Conservation (phyloP, 352 stramenopile genomes). For the Globisporangium lucens region DNA sequence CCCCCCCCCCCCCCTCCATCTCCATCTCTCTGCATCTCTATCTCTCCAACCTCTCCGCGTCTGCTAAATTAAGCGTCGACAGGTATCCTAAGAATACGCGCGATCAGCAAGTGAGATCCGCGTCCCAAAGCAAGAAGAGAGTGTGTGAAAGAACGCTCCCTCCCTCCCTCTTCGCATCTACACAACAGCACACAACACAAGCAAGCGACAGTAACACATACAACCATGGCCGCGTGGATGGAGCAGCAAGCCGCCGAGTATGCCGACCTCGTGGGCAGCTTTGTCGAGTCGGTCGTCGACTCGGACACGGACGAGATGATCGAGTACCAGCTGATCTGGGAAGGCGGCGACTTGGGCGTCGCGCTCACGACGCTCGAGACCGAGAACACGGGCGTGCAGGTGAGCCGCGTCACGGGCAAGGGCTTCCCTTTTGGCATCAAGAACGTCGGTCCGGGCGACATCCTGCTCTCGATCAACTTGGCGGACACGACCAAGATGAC, state of each 20-base stretch:
- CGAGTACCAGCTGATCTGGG: constrained; percentile 89
- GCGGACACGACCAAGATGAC: constrained; percentile 75
- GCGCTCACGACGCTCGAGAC: constrained; percentile 77
- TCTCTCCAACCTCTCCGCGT: neutral
- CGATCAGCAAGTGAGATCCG: neutral
- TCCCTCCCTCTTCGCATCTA: neutral
- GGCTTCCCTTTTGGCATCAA: constrained; percentile 88
- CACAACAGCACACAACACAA: constrained; percentile 7
- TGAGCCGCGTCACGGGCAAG: constrained; percentile 83
- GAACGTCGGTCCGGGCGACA: constrained; percentile 78
- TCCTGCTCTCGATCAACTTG: constrained; percentile 83
- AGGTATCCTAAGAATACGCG: constrained; percentile 11
- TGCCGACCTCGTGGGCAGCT: constrained; percentile 77
- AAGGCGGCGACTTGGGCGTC: constrained; percentile 80
- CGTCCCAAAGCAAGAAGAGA: neutral
- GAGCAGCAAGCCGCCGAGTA: constrained; percentile 86
- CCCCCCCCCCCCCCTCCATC: neutral
- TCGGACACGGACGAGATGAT: constrained; percentile 81
- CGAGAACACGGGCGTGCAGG: constrained; percentile 50
- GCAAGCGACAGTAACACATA: constrained; percentile 16
- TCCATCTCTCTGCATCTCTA: neutral
- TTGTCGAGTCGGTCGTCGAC: constrained; percentile 82
- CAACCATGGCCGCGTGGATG: constrained; percentile 49
- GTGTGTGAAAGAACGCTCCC: neutral
- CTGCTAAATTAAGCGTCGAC: constrained; percentile 1